A percentile compares a stretch with the other conserved stretches of the same genome.
Conservation (phyloP, 768 basidiomycete species). For the Lactarius deliciosus region DNA sequence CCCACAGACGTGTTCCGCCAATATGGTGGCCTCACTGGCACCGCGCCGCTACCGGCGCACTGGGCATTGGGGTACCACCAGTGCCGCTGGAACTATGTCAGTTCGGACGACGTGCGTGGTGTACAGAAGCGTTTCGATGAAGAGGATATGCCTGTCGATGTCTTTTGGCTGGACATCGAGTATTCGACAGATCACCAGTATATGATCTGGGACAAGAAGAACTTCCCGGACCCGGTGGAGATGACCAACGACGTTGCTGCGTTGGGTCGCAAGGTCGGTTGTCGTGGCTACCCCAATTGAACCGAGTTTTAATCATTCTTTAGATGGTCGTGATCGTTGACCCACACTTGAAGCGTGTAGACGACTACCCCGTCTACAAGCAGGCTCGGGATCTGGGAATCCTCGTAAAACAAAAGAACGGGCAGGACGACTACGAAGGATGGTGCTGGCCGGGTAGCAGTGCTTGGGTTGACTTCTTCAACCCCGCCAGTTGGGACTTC, state of each 20-base stretch:
- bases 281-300: neutral
- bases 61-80: slow-evolving; percentile 96
- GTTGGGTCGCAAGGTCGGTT: slow-evolving; percentile 74
- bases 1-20: slow-evolving; percentile 81
- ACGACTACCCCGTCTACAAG: slow-evolving; percentile 79
- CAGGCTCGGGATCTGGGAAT: slow-evolving; percentile 79
- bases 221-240: slow-evolving; percentile 90
- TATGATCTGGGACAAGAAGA: slow-evolving; percentile 93
- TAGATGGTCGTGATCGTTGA: slow-evolving; percentile 99
- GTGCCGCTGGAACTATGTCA: slow-evolving; percentile 97
- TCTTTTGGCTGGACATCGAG: slow-evolving; percentile 97
- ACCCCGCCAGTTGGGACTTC: slow-evolving; percentile 85
- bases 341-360: slow-evolving; percentile 87
- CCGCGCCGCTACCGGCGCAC: slow-evolving; percentile 82
- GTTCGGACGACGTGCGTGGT: slow-evolving; percentile 79
- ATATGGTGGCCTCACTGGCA: slow-evolving; percentile 82
- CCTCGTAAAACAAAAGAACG: slow-evolving; percentile 78
- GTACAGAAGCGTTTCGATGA: slow-evolving; percentile 91
- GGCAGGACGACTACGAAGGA: slow-evolving; percentile 87
- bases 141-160: slow-evolving; percentile 92
- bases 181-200: slow-evolving; percentile 93
- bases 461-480: slow-evolving; percentile 98
- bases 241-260: slow-evolving; percentile 91
- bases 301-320: slow-evolving; percentile 8
- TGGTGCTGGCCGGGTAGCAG: slow-evolving; percentile 99